Conservation (phyloP, 2,329 filamentous ascomycete species). For the Mollisia scopiformis region DNA sequence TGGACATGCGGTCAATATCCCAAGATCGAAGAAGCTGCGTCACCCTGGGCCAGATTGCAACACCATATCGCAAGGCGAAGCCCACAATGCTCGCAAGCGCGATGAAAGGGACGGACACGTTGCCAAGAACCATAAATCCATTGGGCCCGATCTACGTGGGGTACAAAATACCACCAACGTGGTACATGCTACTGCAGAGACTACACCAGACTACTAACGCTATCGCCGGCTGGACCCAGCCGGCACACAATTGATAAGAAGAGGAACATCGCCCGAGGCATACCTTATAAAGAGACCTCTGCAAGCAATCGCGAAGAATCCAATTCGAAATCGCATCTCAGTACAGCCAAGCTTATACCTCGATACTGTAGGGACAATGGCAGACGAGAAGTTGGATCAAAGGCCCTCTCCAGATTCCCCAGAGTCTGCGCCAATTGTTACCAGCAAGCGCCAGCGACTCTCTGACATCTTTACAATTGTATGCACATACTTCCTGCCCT, state of each 20-base stretch:
- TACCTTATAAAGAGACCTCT: neutral
- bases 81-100: neutral
- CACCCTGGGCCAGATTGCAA: neutral
- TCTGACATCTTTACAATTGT: slow-evolving; percentile 36
- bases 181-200: neutral
- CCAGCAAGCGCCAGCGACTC: slow-evolving; percentile 25
- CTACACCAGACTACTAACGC: neutral
- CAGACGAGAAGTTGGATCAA: neutral
- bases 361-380: neutral
- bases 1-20: too few species aligned
- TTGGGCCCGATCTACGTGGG: neutral
- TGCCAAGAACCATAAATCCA: neutral
- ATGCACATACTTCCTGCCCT: neutral
- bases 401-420: neutral
- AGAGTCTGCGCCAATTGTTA: neutral
- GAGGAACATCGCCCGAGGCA: neutral
- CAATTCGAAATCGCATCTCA: too few species aligned
- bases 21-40: neutral
- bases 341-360: neutral
- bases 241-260: neutral
- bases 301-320: too few species aligned
- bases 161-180: neutral
- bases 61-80: neutral
- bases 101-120: neutral
- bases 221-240: neutral